Evolutionary conservation across 371 early-diverging fungal genomes (phyloP), one percentile per base, ranked within the genome.

Genomic region (Basidiobolus meristosporus): DNA sequence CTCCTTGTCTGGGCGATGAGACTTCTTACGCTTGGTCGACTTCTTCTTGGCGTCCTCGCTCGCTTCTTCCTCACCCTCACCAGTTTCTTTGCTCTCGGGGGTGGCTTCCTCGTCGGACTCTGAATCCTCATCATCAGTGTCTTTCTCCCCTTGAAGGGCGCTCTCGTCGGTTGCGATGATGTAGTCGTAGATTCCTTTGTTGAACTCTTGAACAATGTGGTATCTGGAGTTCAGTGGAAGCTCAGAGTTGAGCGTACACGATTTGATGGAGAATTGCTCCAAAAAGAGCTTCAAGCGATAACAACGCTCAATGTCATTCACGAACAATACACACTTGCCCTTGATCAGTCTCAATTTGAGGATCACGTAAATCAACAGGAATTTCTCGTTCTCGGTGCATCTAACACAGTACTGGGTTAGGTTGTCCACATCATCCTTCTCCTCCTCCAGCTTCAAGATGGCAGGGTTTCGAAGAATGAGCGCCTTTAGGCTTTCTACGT

Each of bases 131-230:
- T 66, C 68, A 7, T 70, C 77, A 11, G 65, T 69, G 26, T 79
- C 85, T 38, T 62, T 61, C 45, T 82, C 83, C 10, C 75, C 79
- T 44, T 68, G 71, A 23, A 67, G 57, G 31, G 72, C 72, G 4
- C 72, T 65, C 50, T 89, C 90, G 46, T 97, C 98, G 0, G 92
- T 89, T 5, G 98, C 95, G 59, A 97, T 86, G 43, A 95, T 70
- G 51, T 82, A 84, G 44, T 90, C 88, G 56, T 91, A 97, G 1
- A 88, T 70, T n/a, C 98, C 98, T 31, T 82, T 72, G 59, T 95
- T 95, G 57, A 93, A 92, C 53, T 95, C 93, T 45, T 93, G 80
- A 11, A 97, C 88, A 46, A 92, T 88, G 51, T 95, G 91, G 50
- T 76, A 77, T 51, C 88, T 62, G 37, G 88, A 86, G 44, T 88